Evolutionary conservation across 805 yeast genomes (phyloP).

Genomic region (Sugiyamaella qingdaonensis): DNA sequence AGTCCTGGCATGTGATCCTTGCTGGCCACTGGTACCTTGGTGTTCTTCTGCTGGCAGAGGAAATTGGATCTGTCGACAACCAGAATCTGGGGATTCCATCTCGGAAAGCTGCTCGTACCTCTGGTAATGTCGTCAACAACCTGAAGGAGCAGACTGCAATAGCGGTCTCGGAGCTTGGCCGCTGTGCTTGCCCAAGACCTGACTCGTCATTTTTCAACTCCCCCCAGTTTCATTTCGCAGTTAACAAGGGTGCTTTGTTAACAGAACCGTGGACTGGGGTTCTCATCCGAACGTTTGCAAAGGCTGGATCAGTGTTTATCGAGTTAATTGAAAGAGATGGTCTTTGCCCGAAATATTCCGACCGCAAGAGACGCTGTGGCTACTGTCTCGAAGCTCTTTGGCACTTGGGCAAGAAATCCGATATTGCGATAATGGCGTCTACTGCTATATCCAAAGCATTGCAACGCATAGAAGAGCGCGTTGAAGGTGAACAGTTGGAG

Average conservation of each 20-base stretch:
- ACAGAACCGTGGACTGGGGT: constrained; percentile 6
- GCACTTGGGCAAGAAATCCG: neutral
- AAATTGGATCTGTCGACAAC: neutral
- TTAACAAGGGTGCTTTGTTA: constrained; percentile 1
- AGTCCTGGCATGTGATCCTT: neutral
- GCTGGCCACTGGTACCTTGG: constrained; percentile 1
- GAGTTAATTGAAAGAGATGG: neutral
- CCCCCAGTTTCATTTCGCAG: constrained; percentile 1
- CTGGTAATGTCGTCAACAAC: neutral
- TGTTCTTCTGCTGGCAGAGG: neutral
- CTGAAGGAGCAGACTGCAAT: neutral
- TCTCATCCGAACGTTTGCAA: constrained; percentile 3
- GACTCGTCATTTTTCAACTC: neutral
- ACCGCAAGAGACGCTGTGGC: neutral
- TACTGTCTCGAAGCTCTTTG: neutral
- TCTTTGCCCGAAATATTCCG: neutral
- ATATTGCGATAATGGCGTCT: neutral
- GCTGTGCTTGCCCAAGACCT: neutral
- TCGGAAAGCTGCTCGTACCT: neutral
- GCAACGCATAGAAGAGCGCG: neutral
- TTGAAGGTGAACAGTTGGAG: neutral
- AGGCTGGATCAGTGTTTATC: neutral
- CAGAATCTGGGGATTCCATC: neutral
- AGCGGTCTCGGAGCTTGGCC: constrained; percentile 2
- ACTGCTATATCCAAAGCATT: neutral